phyloP scores from a whole-genome alignment of 257 asterid genomes.

The Nicotiana tabacum region DNA sequence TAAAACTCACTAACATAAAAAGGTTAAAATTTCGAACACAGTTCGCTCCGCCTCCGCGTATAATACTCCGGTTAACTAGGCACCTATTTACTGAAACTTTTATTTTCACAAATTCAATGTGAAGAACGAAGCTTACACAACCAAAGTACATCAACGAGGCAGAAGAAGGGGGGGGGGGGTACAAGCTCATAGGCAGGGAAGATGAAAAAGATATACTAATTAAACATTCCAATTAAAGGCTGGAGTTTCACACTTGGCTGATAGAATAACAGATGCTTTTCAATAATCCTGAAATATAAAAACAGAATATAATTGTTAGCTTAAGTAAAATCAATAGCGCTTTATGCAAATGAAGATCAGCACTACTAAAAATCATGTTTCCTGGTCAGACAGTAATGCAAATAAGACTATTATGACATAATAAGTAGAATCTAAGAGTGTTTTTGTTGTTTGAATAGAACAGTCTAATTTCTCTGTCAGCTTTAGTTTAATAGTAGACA shows the following conservation, averaged over 20 bases:
- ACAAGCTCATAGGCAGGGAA: conserved; percentile 1
- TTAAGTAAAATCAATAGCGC: neutral
- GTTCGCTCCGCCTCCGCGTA: too few species aligned
- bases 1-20: too few species aligned
- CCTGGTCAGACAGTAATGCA: too few species aligned
- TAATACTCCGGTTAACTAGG: too few species aligned
- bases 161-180: neutral
- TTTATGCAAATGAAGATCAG: neutral
- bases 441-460: too few species aligned
- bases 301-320: neutral
- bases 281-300: neutral
- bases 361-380: neutral
- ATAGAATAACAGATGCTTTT: neutral
- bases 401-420: too few species aligned
- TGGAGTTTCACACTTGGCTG: neutral
- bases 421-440: too few species aligned
- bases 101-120: neutral
- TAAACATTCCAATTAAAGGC: neutral
- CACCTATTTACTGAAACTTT: neutral
- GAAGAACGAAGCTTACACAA: neutral
- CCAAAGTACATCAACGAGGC: neutral
- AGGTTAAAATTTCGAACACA: too few species aligned
- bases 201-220: neutral
- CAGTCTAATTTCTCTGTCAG: too few species aligned
- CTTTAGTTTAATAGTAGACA: too few species aligned